Base-by-base conservation (phyloP, 2,329 filamentous ascomycete species). In the Herpotrichia juniperi region DNA sequence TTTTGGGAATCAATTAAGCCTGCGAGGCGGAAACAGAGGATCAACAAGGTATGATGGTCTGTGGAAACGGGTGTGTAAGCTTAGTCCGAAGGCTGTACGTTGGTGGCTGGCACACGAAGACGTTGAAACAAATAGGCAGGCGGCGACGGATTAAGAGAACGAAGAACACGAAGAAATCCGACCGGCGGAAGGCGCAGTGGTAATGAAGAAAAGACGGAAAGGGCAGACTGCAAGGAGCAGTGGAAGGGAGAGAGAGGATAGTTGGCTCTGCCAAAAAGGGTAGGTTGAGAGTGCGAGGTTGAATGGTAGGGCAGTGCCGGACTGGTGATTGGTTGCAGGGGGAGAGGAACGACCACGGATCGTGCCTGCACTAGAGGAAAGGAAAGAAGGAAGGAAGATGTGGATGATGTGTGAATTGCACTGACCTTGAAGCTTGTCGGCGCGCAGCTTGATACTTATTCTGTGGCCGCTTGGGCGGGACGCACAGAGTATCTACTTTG, bases 1-100 rank as follows among this genome's bases (percentile, higher is more conserved):
- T 53, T 48, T 54, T 42, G 51, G 12, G 24, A 50, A 51, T 50
- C 48, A 56, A 68, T 62, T 71, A 61, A 63, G 65, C 64, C 62
- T 66, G 57, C 58, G 50, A 69, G 64, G 66, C 62, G 64, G 56
- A 67, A 53, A 59, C 51, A 48, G 48, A 43, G 53, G 63, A 56
- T 53, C 45, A 48, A 56, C 52, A 54, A 55, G 50, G 60, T 57
- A 26, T 45, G 46, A 30, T 26, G 57, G 67, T 66, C 65, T 67
- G 66, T 66, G 50, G 42, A 53, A 46, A 51, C 50, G 59, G 59
- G 58, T 62, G 67, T 71, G 69, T 72, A 70, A 73, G 68, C 69
- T 61, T 59, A 63, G 68, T 66, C 58, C 60, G 57, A 53, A 56
- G 66, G 66, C 63, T 66, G 64, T 63, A 62, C 57, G 58, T 56